phyloP scores from a whole-genome alignment of 495 filamentous ascomycete genomes.

The Xylaria bambusicola region DNA sequence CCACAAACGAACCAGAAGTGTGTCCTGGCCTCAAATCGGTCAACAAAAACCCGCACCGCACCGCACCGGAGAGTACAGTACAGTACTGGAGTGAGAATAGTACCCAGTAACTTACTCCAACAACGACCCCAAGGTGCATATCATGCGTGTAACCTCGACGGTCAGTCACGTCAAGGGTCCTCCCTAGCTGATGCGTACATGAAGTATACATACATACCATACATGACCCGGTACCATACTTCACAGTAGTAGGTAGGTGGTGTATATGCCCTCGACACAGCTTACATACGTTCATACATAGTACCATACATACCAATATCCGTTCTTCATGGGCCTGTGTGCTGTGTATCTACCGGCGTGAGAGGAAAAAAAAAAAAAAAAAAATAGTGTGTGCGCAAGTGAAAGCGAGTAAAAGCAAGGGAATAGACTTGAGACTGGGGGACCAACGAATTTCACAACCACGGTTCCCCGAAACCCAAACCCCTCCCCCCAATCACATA shows the following conservation, averaged over 20 bases:
- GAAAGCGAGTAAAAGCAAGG: too few species aligned
- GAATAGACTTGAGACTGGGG: too few species aligned
- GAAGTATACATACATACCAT: conserved; percentile 1
- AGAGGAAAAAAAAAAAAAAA: background rate
- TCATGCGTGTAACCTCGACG: conserved; percentile 19
- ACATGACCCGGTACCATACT: background rate
- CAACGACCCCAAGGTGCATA: background rate
- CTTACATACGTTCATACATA: background rate
- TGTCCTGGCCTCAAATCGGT: too few species aligned
- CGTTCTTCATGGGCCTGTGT: background rate
- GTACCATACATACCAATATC: background rate
- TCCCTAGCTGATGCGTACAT: conserved; percentile 4
- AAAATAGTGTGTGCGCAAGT: too few species aligned
- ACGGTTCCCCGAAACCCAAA: background rate
- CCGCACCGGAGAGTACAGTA: too few species aligned
- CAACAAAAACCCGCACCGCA: too few species aligned
- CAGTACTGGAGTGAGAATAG: too few species aligned
- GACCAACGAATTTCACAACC: background rate
- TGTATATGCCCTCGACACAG: too few species aligned
- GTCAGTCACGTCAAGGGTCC: conserved; percentile 3
- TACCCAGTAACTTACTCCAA: too few species aligned
- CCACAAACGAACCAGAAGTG: too few species aligned
- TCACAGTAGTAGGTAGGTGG: too few species aligned
- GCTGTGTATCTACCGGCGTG: background rate
- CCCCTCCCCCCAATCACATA: too few species aligned